Percentiles rank a stretch among this genome's conserved stretches.
Conservation (phyloP, 805 yeast genomes). For the Kodamaea laetipori region DNA sequence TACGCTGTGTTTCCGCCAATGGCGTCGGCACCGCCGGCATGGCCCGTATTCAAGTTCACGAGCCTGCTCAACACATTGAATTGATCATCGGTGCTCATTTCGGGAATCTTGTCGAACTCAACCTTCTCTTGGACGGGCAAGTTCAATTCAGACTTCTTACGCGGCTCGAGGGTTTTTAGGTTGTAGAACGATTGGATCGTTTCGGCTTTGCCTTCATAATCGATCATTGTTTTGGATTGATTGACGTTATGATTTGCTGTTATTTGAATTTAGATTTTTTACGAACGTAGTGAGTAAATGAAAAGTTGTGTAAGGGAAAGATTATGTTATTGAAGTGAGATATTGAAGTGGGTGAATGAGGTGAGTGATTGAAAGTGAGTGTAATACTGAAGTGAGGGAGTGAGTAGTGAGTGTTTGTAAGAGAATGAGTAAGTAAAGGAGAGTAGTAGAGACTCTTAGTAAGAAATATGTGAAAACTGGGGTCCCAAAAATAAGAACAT, state of each 20-base stretch:
- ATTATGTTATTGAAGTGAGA: no score
- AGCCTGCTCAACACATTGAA: conserved; percentile 31
- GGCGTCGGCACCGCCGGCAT: conserved; percentile 11
- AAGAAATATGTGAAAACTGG: no score
- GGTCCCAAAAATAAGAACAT: no score
- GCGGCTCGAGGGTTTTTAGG: conserved; percentile 26
- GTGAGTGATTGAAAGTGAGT: no score
- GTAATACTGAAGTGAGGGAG: no score
- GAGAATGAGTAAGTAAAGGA: no score
- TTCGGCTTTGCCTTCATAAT: conserved; percentile 33
- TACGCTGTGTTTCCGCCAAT: conserved; percentile 8
- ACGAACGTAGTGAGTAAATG: no score
- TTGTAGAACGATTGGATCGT: conserved; percentile 34
- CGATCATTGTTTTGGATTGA: conserved; percentile 24
- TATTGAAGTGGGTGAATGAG: no score
- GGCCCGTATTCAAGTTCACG: conserved; percentile 19
- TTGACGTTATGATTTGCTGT: neutral
- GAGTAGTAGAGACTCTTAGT: no score
- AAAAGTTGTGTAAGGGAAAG: no score
- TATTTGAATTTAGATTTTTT: neutral
- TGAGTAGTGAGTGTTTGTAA: no score
- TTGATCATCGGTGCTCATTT: conserved; percentile 31
- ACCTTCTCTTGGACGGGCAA: conserved; percentile 16
- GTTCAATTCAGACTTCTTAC: conserved; percentile 21
- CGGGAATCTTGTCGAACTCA: conserved; percentile 21